A percentile compares a stretch with the other conserved stretches of the same genome.
These are phyloP conservation scores for Hypoxylon sp. DNA, from an alignment of 2,329 filamentous ascomycete species.

Conservation along the genomic window DNA sequence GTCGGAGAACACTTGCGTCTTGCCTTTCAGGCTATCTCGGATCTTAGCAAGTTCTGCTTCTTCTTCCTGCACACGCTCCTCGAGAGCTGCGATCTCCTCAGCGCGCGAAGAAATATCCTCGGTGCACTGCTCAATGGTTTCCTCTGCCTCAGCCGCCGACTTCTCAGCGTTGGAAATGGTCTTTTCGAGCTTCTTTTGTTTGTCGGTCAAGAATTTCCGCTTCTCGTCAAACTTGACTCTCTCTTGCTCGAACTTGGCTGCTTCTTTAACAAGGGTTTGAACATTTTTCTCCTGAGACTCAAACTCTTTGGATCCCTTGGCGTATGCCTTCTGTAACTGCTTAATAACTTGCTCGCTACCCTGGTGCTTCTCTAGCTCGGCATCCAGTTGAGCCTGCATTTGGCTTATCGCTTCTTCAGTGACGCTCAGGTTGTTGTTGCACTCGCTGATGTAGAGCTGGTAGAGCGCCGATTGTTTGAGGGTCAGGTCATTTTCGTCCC, in stretches of 20 bases:
- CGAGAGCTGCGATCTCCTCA: slow-evolving; percentile 81
- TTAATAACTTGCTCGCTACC: slow-evolving; percentile 93
- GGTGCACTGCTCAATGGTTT: slow-evolving; percentile 82
- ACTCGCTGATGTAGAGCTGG: slow-evolving; percentile 91
- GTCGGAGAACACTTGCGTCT: slow-evolving; percentile 94
- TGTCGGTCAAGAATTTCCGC: slow-evolving; percentile 90
- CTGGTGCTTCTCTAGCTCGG: slow-evolving; percentile 91
- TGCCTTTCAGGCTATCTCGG: slow-evolving; percentile 89
- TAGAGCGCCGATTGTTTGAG: slow-evolving; percentile 93
- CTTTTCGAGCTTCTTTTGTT: slow-evolving; percentile 96
- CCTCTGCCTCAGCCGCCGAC: slow-evolving; percentile 79
- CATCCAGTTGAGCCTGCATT: slow-evolving; percentile 87
- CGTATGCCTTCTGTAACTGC: slow-evolving; percentile 86
- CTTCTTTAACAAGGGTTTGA: slow-evolving; percentile 85
- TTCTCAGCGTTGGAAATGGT: slow-evolving; percentile 82
- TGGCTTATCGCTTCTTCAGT: slow-evolving; percentile 92
- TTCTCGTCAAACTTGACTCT: slow-evolving; percentile 98
- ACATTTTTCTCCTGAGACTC: slow-evolving; percentile 86
- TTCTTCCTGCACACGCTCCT: slow-evolving; percentile 81
- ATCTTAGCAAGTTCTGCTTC: slow-evolving; percentile 88
- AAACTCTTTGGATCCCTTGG: slow-evolving; percentile 84
- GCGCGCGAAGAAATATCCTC: slow-evolving; percentile 83
- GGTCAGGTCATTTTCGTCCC: slow-evolving; percentile 92
- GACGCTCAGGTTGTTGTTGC: slow-evolving; percentile 88
- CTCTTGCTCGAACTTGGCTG: slow-evolving; percentile 95